Percentiles rank a stretch among this genome's conserved stretches.
These are phyloP conservation scores for Tetramitus jugosus DNA, from an alignment of 208 protist species.

Conservation along the genomic window DNA sequence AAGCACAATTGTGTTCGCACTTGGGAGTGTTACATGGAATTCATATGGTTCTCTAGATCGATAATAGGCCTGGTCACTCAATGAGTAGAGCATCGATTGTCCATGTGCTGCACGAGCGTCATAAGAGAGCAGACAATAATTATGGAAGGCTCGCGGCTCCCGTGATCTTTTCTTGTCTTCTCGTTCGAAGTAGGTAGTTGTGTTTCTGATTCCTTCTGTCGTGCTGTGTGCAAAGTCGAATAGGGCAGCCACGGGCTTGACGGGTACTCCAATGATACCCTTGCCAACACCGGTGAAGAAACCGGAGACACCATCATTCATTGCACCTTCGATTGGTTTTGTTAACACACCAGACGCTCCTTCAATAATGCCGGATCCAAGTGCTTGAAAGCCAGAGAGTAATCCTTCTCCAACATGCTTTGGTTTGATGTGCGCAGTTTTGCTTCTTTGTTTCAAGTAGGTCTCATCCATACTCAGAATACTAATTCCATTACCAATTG, in stretches of 20 bases:
- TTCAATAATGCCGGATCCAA: neutral
- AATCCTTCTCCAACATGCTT: conserved; percentile 26
- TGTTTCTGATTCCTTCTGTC: conserved; percentile 25
- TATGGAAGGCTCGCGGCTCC: neutral
- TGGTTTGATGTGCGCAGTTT: neutral
- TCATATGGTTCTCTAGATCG: neutral
- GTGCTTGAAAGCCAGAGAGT: neutral
- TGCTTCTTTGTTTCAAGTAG: conserved; percentile 26
- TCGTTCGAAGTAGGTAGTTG: neutral
- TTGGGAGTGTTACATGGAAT: neutral
- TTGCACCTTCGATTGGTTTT: conserved; percentile 65
- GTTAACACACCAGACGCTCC: conserved; percentile 63
- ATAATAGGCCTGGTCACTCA: neutral
- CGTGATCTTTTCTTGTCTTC: neutral
- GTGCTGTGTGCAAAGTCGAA: conserved; percentile 40
- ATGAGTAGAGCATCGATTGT: neutral
- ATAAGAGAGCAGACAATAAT: neutral
- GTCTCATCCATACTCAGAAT: conserved; percentile 36
- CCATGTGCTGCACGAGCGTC: neutral
- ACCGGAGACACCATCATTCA: conserved; percentile 60
- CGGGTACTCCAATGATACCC: conserved; percentile 65
- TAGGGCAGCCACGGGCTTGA: conserved; percentile 65
- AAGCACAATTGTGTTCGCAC: neutral
- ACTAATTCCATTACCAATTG: conserved; percentile 33
- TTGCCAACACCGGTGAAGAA: conserved; percentile 67